Percentiles rank a stretch among this genome's conserved stretches.
phyloP scores from a whole-genome alignment of 768 basidiomycete species.

The Termitomyces eurrhizus region DNA sequence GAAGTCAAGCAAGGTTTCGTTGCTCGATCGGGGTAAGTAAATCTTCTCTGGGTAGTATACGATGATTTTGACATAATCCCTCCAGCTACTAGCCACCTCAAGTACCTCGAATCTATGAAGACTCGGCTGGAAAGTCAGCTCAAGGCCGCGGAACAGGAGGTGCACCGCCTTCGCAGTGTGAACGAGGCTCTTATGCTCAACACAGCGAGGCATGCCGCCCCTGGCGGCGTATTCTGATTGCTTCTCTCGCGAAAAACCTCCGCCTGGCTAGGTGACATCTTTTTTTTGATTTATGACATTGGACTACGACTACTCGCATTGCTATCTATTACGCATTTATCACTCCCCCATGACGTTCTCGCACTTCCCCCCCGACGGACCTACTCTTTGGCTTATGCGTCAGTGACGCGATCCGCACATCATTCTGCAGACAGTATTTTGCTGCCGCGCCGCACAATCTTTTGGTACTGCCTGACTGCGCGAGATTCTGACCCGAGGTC shows the following conservation, averaged over 20 bases:
- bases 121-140: conserved; percentile 72
- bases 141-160: conserved; percentile 76
- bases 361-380: conserved; percentile 23
- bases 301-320: conserved; percentile 33
- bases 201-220: conserved; percentile 63
- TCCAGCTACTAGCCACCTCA: conserved; percentile 79
- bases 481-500: conserved; percentile 39
- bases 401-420: conserved; percentile 29
- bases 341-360: conserved; percentile 28
- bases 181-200: conserved; percentile 90
- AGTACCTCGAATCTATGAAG: conserved; percentile 79
- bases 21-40: conserved; percentile 75
- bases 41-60: conserved; percentile 2
- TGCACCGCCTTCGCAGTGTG: conserved; percentile 75
- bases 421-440: conserved; percentile 32
- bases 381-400: conserved; percentile 36
- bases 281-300: conserved; percentile 53
- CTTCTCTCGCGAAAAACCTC: conserved; percentile 26
- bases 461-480: conserved; percentile 19
- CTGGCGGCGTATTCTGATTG: conserved; percentile 29
- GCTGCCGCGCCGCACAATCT: conserved; percentile 56
- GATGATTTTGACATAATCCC: conserved; percentile 12
- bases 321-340: conserved; percentile 43
- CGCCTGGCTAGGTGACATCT: conserved; percentile 54
- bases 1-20: conserved; percentile 88